A percentile compares a stretch with the other conserved stretches of the same genome.
phyloP scores from a whole-genome alignment of 768 basidiomycete genomes.

The Agrocybe praecox region DNA sequence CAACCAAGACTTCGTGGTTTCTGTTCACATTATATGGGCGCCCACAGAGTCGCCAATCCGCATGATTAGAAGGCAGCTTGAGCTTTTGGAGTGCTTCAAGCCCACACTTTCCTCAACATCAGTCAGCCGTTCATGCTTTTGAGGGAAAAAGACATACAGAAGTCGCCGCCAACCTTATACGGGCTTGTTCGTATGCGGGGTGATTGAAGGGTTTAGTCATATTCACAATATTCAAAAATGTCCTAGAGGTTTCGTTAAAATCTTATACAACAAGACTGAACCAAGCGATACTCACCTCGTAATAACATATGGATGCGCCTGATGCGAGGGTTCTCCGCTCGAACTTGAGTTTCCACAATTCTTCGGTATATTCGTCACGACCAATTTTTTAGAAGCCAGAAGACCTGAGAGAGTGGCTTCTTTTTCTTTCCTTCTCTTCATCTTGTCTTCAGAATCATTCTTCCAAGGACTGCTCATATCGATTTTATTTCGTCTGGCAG shows the following conservation, averaged over 20 bases:
- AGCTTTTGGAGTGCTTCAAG: not conserved
- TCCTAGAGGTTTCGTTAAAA: too few species aligned
- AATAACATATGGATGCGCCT: constrained; percentile 36
- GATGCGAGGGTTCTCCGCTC: constrained; percentile 13
- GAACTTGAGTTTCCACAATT: too few species aligned
- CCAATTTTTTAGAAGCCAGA: too few species aligned
- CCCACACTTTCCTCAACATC: constrained; percentile 1
- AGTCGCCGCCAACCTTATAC: constrained; percentile 19
- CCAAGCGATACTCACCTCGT: constrained; percentile 26
- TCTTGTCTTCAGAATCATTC: constrained; percentile 13
- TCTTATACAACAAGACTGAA: too few species aligned
- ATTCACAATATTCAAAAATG: constrained; percentile 33
- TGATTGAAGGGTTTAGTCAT: constrained; percentile 31
- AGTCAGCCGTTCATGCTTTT: not conserved
- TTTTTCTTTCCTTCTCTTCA: constrained; percentile 8
- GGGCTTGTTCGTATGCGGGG: constrained; percentile 27
- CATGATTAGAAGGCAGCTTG: not conserved
- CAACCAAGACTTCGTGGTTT: constrained; percentile 30
- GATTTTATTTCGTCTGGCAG: not conserved
- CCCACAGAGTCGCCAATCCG: constrained; percentile 23
- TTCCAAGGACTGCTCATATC: not conserved
- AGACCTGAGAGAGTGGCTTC: not conserved
- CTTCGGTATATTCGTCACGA: too few species aligned
- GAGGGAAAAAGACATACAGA: constrained; percentile 19
- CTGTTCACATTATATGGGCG: constrained; percentile 26